Conservation (phyloP, 176 grass and related monocot genomes). For the Rhipidocladum racemiflorum region DNA sequence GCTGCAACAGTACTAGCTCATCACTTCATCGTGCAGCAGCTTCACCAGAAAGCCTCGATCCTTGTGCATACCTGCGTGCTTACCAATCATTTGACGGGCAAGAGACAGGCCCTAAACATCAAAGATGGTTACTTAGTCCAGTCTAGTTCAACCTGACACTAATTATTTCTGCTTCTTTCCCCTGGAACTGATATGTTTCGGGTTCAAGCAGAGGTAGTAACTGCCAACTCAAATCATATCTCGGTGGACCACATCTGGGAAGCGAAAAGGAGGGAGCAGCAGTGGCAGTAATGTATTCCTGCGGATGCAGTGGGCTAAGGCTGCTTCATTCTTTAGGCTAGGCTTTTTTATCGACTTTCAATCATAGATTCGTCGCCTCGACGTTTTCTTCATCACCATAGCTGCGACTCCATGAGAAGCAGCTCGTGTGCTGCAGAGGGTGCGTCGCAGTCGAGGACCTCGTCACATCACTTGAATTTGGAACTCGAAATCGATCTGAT, state of each 20-base stretch:
- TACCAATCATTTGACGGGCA: neutral
- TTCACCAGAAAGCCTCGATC: neutral
- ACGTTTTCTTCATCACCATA: neutral
- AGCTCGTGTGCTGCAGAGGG: neutral
- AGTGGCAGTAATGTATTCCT: neutral
- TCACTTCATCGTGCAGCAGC: neutral
- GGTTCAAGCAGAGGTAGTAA: too few species aligned
- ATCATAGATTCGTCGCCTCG: neutral
- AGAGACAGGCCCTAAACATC: neutral
- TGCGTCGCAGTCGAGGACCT: too few species aligned
- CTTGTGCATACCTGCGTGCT: neutral
- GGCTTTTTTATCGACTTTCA: neutral
- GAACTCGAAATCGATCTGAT: neutral
- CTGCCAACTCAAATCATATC: too few species aligned
- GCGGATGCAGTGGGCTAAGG: neutral
- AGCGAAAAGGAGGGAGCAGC: neutral
- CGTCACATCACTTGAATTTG: neutral
- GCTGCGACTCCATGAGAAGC: neutral
- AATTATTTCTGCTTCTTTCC: neutral
- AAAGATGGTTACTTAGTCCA: neutral
- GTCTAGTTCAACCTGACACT: neutral
- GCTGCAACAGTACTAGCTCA: neutral
- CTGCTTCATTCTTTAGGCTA: neutral
- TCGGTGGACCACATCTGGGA: neutral
- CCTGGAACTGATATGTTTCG: neutral